These are phyloP conservation scores for Mortierella sp. DNA, from an alignment of 371 early-diverging fungal genomes.

Conservation along the genomic window DNA sequence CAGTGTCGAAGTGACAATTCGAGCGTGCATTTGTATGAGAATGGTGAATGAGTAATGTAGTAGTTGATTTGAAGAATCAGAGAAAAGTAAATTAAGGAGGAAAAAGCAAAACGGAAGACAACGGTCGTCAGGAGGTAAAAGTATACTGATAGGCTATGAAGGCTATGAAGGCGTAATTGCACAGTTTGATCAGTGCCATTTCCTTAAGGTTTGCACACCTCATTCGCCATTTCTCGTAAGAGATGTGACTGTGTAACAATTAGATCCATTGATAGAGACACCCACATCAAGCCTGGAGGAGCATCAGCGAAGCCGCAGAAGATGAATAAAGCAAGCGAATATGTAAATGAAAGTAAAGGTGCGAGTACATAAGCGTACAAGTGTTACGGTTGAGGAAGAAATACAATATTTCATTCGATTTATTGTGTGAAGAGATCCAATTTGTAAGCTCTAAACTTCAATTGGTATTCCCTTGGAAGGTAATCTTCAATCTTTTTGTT, in stretches of 20 bases:
- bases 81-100: conserved; percentile 6
- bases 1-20: conserved; percentile 40
- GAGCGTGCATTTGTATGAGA: conserved; percentile 33
- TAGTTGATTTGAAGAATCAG: background rate
- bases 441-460: too few relatives aligned
- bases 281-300: too few relatives aligned
- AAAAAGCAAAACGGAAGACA: background rate
- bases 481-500: too few relatives aligned
- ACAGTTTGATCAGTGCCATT: background rate
- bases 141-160: too few relatives aligned
- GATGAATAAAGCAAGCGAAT: too few relatives aligned
- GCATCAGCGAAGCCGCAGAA: too few relatives aligned
- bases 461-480: too few relatives aligned
- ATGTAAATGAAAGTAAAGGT: too few relatives aligned
- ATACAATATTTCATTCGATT: too few relatives aligned
- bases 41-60: background rate
- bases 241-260: background rate
- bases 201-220: background rate
- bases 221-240: conserved; percentile 1
- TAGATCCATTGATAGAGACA: background rate
- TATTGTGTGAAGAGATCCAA: too few relatives aligned
- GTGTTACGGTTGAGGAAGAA: too few relatives aligned
- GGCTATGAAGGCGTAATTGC: background rate
- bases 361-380: too few relatives aligned
- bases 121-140: background rate